Evolutionary conservation across 208 protist species (phyloP).

Genomic region (Acanthamoeba castellanii): DNA sequence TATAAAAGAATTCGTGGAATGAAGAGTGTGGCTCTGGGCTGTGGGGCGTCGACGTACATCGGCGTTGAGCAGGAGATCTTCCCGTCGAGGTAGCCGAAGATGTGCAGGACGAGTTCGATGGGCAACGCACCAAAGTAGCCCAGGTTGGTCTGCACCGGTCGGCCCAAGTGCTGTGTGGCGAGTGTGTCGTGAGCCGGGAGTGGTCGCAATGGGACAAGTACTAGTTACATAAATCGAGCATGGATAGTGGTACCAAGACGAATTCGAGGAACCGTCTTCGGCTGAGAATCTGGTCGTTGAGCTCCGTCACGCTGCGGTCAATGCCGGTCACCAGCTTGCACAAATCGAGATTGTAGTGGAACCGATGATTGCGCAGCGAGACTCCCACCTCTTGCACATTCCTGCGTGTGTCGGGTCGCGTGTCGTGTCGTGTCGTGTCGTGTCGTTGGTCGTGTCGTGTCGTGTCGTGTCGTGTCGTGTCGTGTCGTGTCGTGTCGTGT

Average conservation of each 20-base stretch:
- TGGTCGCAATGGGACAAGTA: too few species aligned
- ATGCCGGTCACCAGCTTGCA: background rate
- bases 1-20: too few species aligned
- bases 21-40: too few species aligned
- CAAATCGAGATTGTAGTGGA: background rate
- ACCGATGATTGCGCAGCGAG: background rate
- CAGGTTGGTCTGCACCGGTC: background rate
- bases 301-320: background rate
- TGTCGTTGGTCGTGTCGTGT: too few species aligned
- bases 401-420: background rate
- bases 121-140: slow-evolving; percentile 25
- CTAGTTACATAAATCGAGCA: too few species aligned
- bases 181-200: background rate
- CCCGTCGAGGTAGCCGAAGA: slow-evolving; percentile 39
- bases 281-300: background rate
- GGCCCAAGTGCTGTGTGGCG: background rate
- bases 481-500: too few species aligned
- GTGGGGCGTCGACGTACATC: too few species aligned
- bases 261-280: background rate
- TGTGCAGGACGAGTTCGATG: slow-evolving; percentile 1
- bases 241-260: background rate
- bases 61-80: background rate
- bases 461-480: too few species aligned
- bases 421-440: background rate
- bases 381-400: background rate